A percentile compares a stretch with the other conserved stretches of the same genome.
These are phyloP conservation scores for Microsporum canis DNA, from an alignment of 2,329 filamentous ascomycete genomes.

Conservation along the genomic window DNA sequence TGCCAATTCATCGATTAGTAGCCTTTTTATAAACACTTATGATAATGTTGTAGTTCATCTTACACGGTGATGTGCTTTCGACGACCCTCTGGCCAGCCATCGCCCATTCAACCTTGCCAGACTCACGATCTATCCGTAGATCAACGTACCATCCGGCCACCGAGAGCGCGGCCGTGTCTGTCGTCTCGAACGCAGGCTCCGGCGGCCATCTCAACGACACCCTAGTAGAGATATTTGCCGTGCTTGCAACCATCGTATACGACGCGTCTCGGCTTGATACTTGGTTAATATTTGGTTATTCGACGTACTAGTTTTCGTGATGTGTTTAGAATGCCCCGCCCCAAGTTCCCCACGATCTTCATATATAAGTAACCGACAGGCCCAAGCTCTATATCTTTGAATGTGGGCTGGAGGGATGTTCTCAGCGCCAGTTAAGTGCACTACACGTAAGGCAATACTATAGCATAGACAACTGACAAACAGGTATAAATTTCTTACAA, in stretches of 20 bases:
- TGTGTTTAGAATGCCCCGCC: neutral
- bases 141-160: conserved; percentile 36
- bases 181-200: conserved; percentile 31
- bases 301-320: neutral
- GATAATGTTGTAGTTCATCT: conserved; percentile 3
- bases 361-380: neutral
- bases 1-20: conserved; percentile 9
- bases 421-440: too few species aligned
- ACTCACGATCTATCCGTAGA: conserved; percentile 29
- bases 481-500: too few species aligned
- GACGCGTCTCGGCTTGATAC: neutral
- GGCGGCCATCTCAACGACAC: conserved; percentile 36
- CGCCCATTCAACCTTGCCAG: conserved; percentile 33
- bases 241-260: neutral
- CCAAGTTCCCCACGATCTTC: neutral
- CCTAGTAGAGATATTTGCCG: conserved; percentile 26
- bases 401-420: too few species aligned
- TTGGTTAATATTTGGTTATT: too few species aligned
- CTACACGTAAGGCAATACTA: too few species aligned
- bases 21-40: too few species aligned
- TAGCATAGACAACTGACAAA: too few species aligned
- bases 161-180: conserved; percentile 35
- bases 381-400: too few species aligned
- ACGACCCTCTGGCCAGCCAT: conserved; percentile 33
- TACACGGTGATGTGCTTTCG: conserved; percentile 27